Percentiles rank a stretch among this genome's conserved stretches.
phyloP scores from a whole-genome alignment of 805 yeast species.

The Zygosaccharomyces bailii region DNA sequence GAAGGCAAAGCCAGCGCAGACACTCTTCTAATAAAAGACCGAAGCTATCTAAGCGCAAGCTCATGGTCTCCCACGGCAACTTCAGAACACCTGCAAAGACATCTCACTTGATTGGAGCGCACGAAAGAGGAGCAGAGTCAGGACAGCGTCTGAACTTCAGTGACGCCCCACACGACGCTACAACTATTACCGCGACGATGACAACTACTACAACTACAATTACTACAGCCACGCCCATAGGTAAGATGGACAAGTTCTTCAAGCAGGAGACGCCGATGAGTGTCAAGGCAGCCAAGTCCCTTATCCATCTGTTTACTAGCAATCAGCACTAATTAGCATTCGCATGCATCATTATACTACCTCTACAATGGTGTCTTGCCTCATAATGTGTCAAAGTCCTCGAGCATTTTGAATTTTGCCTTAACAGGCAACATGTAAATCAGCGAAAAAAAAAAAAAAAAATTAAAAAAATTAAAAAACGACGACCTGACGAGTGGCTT shows the following conservation, averaged over 20 bases:
- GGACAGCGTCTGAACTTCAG: constrained; percentile 2
- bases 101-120: constrained; percentile 2
- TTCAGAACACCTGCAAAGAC: constrained; percentile 26
- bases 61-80: constrained; percentile 30
- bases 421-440: constrained; percentile 4
- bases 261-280: constrained; percentile 34
- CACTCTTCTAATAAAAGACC: background rate
- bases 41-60: constrained; percentile 18
- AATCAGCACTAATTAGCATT: constrained; percentile 10
- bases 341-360: background rate
- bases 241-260: constrained; percentile 6
- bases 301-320: constrained; percentile 34
- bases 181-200: constrained; percentile 5
- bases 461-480: background rate
- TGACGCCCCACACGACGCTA: constrained; percentile 7
- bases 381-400: background rate
- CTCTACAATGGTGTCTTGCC: background rate
- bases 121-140: constrained; percentile 3
- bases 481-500: background rate
- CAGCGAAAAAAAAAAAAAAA: background rate
- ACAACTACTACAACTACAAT: constrained; percentile 4
- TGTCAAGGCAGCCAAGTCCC: constrained; percentile 37
- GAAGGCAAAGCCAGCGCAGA: constrained; percentile 9
- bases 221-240: constrained; percentile 14
- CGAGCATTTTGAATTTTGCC: constrained; percentile 4